Base-by-base conservation (phyloP, 257 asterid species). In the Plantago ovata region DNA sequence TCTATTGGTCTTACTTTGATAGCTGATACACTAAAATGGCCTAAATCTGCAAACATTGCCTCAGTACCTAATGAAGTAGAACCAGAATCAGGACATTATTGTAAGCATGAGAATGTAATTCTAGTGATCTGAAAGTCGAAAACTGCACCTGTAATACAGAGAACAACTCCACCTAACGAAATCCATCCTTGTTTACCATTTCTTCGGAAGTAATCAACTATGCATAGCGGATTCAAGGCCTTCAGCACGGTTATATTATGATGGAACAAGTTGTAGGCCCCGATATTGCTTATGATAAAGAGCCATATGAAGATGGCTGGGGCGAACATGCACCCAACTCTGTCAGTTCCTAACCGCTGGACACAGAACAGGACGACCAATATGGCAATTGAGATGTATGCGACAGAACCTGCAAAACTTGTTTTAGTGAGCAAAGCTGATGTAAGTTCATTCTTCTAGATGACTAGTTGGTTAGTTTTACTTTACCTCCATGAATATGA, bases 11-110 rank as follows among this genome's bases (percentile, higher is more conserved):
- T 60, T 71, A 86, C 89, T 78, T 86, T 93, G n/a, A 86, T 55
- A 0, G 90, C 86, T 0, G 62, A 79, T 10, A 84, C 79, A 22
- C 56, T 82, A 54, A 87, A 87, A 63, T 87, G 94, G 33, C 96
- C 94, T 23, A 87, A 71, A 70, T 87, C 95, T 7, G 94, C 95
- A 56, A 87, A 87, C 92, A 87, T 82, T 65, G 96, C 96, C 59
- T 87, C 96, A 0, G 94, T 62, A 40, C 95, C 95, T 83, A 62
- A 61, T 24, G 28, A 64, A 24, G 20, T 22, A 22, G 56, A 52
- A 24, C 16, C 22, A 19, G 4, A 4, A 47, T 64, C 53, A 13
- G 54, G 13, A 9, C 7, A n/a, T 22, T 38, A 14, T 24, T 2
- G 32, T 40, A 40, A 49, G 39, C 16, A 62, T 38, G 53, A 58